Base-by-base conservation (phyloP, 139 green algal species). In the Dunaliella primolecta region DNA sequence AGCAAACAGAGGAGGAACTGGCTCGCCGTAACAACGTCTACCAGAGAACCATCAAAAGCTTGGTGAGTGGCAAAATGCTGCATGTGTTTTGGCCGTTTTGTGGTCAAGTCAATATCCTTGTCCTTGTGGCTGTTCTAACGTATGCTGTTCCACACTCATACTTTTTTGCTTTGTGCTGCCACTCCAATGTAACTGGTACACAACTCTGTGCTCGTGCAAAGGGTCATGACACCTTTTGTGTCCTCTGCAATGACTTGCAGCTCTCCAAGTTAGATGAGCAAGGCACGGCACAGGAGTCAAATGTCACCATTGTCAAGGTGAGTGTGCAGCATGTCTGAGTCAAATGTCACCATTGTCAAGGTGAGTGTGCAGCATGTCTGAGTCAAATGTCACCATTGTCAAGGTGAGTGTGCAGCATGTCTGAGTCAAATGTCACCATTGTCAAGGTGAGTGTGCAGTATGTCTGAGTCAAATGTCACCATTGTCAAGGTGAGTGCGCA, bases 1-100 rank as follows among this genome's bases (percentile, higher is more conserved):
- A 90, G 75, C 90, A 94, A 82, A 95, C 91, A 55, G 90, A 97
- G 87, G 88, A 91, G 78, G 92, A 95, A 86, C 87, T 95, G 70
- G 91, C 89, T 1, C 87, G 89, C 80, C 89, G 92, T 20, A 91
- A 91, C 81, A 91, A 91, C 70, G 83, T 89, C 36, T 91, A 91
- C 85, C 88, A 91, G 77, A 91, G 89, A 83, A 91, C 88, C 3
- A 91, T 91, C 75, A 89, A 89, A 75, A 89, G 83, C 37, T 79
- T 91, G 87, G 84, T 91, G 70, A 7, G 82, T 23, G 0, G 27
- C 3, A 38, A 31, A 81, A 46, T 11, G 56, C 23, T 74, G 56
- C 20, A n/a, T 20, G 56, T 23, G 23, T 20, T n/a, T n/a, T 23
- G 56, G 23, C n/a, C n/a, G n/a, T n/a, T n/a, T n/a, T n/a, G n/a